Evolutionary conservation across 1,139 yeast species (phyloP).

Genomic region (Arxiozyma telluris): DNA sequence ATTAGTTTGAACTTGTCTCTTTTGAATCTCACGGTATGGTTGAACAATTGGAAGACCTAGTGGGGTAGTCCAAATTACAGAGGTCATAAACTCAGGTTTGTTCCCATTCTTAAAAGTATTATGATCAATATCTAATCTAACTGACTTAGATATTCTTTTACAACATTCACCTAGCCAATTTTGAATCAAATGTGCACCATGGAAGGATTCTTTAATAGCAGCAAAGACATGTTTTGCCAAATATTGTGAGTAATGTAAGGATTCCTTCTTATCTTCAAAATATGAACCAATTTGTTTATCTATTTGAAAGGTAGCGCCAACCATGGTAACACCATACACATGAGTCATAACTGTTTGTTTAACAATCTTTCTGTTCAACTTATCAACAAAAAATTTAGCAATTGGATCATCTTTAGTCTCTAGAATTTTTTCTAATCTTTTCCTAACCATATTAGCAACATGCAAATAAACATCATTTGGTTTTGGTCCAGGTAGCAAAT

Average conservation of each 20-base stretch:
- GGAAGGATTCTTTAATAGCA: conserved; percentile 77
- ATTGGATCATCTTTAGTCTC: conserved; percentile 51
- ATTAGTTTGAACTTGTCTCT: conserved; percentile 61
- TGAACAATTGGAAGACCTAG: conserved; percentile 90
- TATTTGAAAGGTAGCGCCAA: conserved; percentile 89
- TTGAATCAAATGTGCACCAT: conserved; percentile 90
- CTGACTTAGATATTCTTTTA: conserved; percentile 66
- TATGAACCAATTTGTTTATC: conserved; percentile 48
- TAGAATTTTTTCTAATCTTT: conserved; percentile 38
- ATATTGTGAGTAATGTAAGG: conserved; percentile 45
- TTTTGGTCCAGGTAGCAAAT: conserved; percentile 66
- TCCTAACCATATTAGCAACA: conserved; percentile 65
- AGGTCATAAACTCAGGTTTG: conserved; percentile 61
- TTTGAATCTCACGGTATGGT: conserved; percentile 71
- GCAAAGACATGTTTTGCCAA: conserved; percentile 71
- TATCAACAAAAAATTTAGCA: conserved; percentile 38
- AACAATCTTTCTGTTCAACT: conserved; percentile 76
- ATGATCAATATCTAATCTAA: conserved; percentile 50
- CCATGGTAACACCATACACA: conserved; percentile 92
- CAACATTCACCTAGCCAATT: conserved; percentile 94
- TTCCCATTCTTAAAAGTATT: conserved; percentile 30
- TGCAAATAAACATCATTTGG: conserved; percentile 89
- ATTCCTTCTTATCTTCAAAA: conserved; percentile 35
- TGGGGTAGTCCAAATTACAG: conserved; percentile 97
- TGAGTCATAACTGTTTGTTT: conserved; percentile 98